Percentiles rank a stretch among this genome's conserved stretches.
Conservation (phyloP, 2,329 filamentous ascomycete genomes). For the Xylariales sp. region DNA sequence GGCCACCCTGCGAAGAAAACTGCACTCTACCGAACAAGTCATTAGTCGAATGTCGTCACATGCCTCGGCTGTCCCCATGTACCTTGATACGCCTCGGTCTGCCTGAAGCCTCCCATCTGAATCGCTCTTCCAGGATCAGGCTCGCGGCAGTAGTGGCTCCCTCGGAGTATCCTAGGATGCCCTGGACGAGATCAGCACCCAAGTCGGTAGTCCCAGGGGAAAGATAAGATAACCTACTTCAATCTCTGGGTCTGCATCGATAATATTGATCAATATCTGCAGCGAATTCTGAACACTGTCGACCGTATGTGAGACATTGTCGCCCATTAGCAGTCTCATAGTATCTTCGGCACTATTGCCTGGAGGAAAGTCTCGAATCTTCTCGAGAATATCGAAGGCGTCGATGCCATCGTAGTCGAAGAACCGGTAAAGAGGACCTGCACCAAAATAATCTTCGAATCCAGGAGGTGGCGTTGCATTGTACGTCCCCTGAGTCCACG, state of each 20-base stretch:
- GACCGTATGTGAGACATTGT: neutral
- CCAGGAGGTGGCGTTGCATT: conserved; percentile 11
- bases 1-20: conserved; percentile 44
- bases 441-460: conserved; percentile 17
- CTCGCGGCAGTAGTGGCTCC: conserved; percentile 7
- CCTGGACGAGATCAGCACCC: neutral
- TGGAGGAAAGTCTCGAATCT: conserved; percentile 8
- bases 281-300: conserved; percentile 4
- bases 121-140: conserved; percentile 8
- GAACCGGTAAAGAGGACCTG: conserved; percentile 13
- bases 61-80: neutral
- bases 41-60: neutral
- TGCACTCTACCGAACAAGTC: conserved; percentile 31
- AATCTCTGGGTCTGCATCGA: conserved; percentile 13
- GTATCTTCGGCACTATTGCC: conserved; percentile 11
- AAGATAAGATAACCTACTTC: conserved; percentile 8
- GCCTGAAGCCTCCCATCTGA: conserved; percentile 20
- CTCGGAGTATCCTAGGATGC: conserved; percentile 12
- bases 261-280: conserved; percentile 10
- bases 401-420: conserved; percentile 13
- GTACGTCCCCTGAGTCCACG: conserved; percentile 12
- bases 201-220: too few species aligned
- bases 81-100: conserved; percentile 32
- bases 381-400: conserved; percentile 7
- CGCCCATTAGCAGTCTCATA: conserved; percentile 6